These are phyloP conservation scores for Clohesyomyces aquaticus DNA, from an alignment of 495 filamentous ascomycete species.

Conservation along the genomic window DNA sequence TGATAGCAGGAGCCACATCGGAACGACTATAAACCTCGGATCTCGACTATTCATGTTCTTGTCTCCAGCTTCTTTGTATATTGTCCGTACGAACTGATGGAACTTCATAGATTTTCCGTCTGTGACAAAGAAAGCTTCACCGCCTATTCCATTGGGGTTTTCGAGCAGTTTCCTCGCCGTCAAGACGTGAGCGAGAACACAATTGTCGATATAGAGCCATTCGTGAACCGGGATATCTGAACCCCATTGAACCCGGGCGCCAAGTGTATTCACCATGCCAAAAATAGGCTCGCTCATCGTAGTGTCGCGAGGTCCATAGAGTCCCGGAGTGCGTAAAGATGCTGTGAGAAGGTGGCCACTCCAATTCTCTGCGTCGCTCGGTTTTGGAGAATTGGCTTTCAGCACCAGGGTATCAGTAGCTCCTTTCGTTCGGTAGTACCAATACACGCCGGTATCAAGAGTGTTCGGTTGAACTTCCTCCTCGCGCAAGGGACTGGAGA, in stretches of 20 bases:
- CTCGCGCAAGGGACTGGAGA: background rate
- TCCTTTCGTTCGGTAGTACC: slow-evolving; percentile 5
- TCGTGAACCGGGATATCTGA: background rate
- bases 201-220: background rate
- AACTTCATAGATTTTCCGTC: background rate
- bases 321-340: background rate
- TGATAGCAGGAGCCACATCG: background rate
- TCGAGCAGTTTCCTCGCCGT: background rate
- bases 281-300: background rate
- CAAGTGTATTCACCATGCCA: background rate
- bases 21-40: background rate
- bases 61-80: background rate
- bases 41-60: background rate
- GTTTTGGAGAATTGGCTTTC: background rate
- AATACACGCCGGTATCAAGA: background rate
- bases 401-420: background rate
- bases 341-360: background rate
- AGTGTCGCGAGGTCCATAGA: background rate
- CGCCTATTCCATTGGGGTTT: background rate
- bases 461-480: background rate
- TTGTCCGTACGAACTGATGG: background rate
- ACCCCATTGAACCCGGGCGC: background rate
- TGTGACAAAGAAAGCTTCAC: slow-evolving; percentile 3
- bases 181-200: background rate
- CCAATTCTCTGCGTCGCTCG: background rate